Evolutionary conservation across 2,329 filamentous ascomycete species (phyloP).

Genomic region (Fusarium pilosicola): DNA sequence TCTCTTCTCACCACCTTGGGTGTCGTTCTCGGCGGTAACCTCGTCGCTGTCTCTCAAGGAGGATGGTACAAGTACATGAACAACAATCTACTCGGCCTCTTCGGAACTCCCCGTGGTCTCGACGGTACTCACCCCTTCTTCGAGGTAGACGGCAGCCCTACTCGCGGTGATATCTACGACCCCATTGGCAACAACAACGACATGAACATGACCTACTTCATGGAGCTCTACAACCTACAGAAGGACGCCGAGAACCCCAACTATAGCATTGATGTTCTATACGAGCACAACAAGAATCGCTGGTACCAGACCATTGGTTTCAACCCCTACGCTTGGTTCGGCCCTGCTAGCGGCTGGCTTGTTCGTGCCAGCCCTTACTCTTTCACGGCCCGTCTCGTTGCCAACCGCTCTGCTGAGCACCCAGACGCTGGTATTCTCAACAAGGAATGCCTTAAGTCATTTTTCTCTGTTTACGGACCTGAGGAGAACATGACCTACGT

Average conservation of each 20-base stretch:
- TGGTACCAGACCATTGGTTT: slow-evolving; percentile 59
- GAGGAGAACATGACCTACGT: slow-evolving; percentile 54
- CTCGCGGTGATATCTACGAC: slow-evolving; percentile 62
- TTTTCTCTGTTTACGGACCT: slow-evolving; percentile 56
- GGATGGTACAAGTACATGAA: slow-evolving; percentile 52
- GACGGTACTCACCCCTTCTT: slow-evolving; percentile 65
- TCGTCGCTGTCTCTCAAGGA: slow-evolving; percentile 38
- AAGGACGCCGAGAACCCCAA: slow-evolving; percentile 50
- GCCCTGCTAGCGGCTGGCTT: slow-evolving; percentile 61
- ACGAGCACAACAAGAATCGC: slow-evolving; percentile 54
- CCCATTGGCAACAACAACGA: slow-evolving; percentile 58
- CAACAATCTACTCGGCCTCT: slow-evolving; percentile 55
- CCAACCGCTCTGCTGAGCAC: slow-evolving; percentile 56
- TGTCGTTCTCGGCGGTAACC: slow-evolving; percentile 54
- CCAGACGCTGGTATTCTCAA: slow-evolving; percentile 46
- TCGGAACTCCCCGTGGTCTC: slow-evolving; percentile 57
- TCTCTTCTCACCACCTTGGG: slow-evolving; percentile 22
- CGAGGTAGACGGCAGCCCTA: slow-evolving; percentile 63
- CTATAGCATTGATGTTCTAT: slow-evolving; percentile 53
- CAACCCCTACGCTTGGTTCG: slow-evolving; percentile 66
- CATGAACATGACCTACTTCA: slow-evolving; percentile 63
- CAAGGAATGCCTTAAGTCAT: slow-evolving; percentile 54
- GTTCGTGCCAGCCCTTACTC: slow-evolving; percentile 59
- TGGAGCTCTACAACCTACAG: slow-evolving; percentile 56
- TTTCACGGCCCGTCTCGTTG: slow-evolving; percentile 55